Percentiles rank a stretch among this genome's conserved stretches.
Conservation (phyloP, 148 eudicot genomes). For the Beta vulgaris region DNA sequence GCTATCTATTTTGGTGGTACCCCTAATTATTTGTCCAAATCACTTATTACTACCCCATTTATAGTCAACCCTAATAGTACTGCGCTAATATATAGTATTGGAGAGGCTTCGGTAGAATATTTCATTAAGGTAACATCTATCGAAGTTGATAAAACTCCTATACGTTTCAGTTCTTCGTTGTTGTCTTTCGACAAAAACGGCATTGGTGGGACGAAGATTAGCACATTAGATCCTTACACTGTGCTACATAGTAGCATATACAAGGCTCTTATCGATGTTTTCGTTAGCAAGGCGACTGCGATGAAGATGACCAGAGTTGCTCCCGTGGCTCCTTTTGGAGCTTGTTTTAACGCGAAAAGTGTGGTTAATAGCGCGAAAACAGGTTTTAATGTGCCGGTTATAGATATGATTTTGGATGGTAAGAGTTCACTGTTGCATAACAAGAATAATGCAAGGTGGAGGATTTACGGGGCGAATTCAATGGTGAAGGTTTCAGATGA, state of each 20-base stretch:
- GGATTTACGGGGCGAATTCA: conserved; percentile 45
- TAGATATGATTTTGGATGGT: conserved; percentile 38
- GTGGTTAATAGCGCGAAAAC: conserved; percentile 18
- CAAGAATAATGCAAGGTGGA: conserved; percentile 38
- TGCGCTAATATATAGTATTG: conserved; percentile 25
- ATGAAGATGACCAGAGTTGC: conserved; percentile 39
- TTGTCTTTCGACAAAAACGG: conserved; percentile 31
- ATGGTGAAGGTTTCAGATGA: conserved; percentile 33
- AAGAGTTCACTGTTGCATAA: conserved; percentile 29
- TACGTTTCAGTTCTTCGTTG: conserved; percentile 27
- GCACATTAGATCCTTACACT: conserved; percentile 42
- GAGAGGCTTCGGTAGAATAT: conserved; percentile 36
- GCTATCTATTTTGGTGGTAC: conserved; percentile 38
- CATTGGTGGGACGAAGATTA: conserved; percentile 34
- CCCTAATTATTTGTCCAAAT: conserved; percentile 28
- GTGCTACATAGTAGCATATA: conserved; percentile 39
- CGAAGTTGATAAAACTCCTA: conserved; percentile 24
- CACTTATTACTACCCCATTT: conserved; percentile 33
- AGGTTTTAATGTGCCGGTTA: conserved; percentile 40
- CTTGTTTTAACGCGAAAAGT: conserved; percentile 37
- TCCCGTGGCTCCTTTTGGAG: conserved; percentile 43
- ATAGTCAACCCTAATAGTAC: conserved; percentile 36
- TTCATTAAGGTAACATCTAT: conserved; percentile 38
- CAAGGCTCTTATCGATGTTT: conserved; percentile 33
- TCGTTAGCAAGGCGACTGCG: conserved; percentile 32